Percentiles rank a stretch among this genome's conserved stretches.
Conservation (phyloP, 1,284 basidiomycete species). For the Boletus nobilissimus region DNA sequence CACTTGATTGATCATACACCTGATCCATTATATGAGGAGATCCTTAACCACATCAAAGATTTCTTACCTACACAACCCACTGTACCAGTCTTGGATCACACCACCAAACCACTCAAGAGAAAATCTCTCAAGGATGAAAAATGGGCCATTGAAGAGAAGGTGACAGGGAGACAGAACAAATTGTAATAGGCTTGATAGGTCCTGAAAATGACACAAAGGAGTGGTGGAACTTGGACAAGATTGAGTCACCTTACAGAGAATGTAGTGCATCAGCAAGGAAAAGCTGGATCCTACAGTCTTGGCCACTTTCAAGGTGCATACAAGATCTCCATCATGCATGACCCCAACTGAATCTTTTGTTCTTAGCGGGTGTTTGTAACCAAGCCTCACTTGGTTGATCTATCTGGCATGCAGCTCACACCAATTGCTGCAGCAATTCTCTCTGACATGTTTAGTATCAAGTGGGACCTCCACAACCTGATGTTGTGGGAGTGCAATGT, state of each 20-base stretch:
- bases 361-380: slow-evolving; percentile 61
- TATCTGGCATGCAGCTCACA: slow-evolving; percentile 81
- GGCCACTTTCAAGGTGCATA: slow-evolving; percentile 69
- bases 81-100: slow-evolving; percentile 45
- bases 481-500: slow-evolving; percentile 84
- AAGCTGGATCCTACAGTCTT: slow-evolving; percentile 72
- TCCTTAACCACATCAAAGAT: slow-evolving; percentile 75
- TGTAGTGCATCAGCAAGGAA: slow-evolving; percentile 83
- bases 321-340: slow-evolving; percentile 33
- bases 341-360: slow-evolving; percentile 18
- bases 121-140: slow-evolving; percentile 81
- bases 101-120: slow-evolving; percentile 72
- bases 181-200: slow-evolving; percentile 63
- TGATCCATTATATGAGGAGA: no score
- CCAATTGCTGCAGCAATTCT: slow-evolving; percentile 78
- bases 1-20: no score
- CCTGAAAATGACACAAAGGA: slow-evolving; percentile 58
- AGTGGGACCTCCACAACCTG: slow-evolving; percentile 88
- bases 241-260: slow-evolving; percentile 83
- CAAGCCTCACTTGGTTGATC: slow-evolving; percentile 75
- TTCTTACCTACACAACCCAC: slow-evolving; percentile 46
- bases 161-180: slow-evolving; percentile 68
- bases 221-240: slow-evolving; percentile 85
- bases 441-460: slow-evolving; percentile 88
- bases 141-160: slow-evolving; percentile 72